A percentile compares a stretch with the other conserved stretches of the same genome.
These are phyloP conservation scores for Termitomyces sp. DNA, from an alignment of 768 basidiomycete species.

Conservation along the genomic window DNA sequence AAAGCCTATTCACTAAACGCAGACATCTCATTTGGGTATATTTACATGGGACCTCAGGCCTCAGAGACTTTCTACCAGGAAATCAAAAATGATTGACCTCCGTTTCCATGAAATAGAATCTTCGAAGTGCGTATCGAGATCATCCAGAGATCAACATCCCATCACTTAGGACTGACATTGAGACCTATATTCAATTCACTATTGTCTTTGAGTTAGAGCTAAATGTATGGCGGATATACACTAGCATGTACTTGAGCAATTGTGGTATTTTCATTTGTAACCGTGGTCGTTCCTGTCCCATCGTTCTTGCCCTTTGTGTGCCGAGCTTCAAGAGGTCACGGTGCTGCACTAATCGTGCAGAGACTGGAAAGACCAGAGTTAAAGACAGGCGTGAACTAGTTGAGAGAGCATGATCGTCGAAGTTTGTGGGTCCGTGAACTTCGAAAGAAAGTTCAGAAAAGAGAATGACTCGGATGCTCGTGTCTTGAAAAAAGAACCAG, in stretches of 20 bases:
- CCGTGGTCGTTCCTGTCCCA: no score
- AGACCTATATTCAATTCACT: not conserved
- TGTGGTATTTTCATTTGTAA: not conserved
- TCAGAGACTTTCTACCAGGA: no score
- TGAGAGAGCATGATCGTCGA: not conserved
- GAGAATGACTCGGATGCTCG: not conserved
- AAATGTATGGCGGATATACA: not conserved
- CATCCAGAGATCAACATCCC: no score
- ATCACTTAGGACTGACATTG: no score
- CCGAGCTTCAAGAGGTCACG: no score
- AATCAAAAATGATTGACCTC: no score
- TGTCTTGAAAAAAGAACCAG: not conserved
- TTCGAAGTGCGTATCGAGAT: no score
- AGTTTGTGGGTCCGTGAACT: not conserved
- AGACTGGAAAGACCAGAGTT: not conserved
- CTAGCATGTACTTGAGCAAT: not conserved
- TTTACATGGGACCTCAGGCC: no score
- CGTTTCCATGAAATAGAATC: no score
- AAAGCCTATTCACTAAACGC: not conserved
- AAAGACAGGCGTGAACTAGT: not conserved
- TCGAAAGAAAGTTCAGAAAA: not conserved
- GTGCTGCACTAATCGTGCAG: no score
- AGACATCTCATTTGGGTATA: no score
- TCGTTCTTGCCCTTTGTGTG: not conserved
- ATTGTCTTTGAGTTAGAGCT: not conserved